Evolutionary conservation across 2,329 filamentous ascomycete species (phyloP), one percentile per base, ranked within the genome.

Genomic region (Neonectria magnoliae): DNA sequence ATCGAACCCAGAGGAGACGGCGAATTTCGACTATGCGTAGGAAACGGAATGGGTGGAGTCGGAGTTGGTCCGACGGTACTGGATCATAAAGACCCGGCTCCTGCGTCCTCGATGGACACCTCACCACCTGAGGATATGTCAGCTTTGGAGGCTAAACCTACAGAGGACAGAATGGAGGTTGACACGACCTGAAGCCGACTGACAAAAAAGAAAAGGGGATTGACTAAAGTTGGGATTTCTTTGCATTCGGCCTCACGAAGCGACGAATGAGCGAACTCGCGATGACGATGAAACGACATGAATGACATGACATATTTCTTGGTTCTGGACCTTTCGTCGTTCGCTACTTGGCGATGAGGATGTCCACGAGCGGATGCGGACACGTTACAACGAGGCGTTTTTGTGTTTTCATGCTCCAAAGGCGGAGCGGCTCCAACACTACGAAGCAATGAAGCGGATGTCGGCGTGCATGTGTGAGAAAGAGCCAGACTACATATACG

Each of bases 1-100:
- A 90, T 91, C 62, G 86, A 90, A 70, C 78, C 80, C 8, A 84
- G 83, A 61, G 83, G 83, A 16, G 83, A 85, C 58, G 87, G 86
- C 5, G 85, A 86, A 68, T 90, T 88, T 72, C 82, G 83, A 41
- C 79, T 90, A n/a, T 75, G 73, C 41, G 70, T 72, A 38, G 70
- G 66, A 33, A 77, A 77, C 44, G 77, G 75, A 41, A 57, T 72
- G 58, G 60, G 66, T 31, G 66, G 68, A 55, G 72, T 65, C 18
- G 67, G 68, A 41, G 64, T 60, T 33, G 58, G 57, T 14, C 60
- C 63, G 51, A 59, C 62, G 58, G 41, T 51, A 41, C 58, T 47
- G 48, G 73, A 76, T 33, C 70, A 68, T 22, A 79, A 77, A 48
- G 75, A 76, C 36, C 66, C 75, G 18, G 62, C 59, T 2, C 48